These are phyloP conservation scores for Talaromyces rugulosus DNA, from an alignment of 2,329 filamentous ascomycete genomes.

Conservation along the genomic window DNA sequence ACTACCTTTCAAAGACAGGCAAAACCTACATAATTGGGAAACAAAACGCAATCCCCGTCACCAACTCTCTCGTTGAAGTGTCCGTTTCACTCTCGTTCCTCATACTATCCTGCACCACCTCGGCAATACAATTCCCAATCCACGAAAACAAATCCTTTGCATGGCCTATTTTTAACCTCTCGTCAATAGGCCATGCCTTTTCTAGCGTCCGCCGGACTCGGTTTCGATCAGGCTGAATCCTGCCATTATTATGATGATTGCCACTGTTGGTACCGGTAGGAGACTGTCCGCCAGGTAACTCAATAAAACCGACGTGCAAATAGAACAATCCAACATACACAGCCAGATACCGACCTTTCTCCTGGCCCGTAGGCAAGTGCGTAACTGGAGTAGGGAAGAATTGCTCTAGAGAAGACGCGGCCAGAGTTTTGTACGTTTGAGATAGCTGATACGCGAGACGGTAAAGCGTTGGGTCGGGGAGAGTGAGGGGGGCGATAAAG, in stretches of 20 bases:
- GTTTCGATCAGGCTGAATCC: conserved; percentile 21
- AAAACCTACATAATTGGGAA: conserved; percentile 37
- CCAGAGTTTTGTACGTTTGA: conserved; percentile 30
- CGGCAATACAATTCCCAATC: conserved; percentile 70
- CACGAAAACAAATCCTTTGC: conserved; percentile 67
- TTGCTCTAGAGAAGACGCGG: conserved; percentile 34
- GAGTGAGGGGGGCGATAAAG: conserved; percentile 4
- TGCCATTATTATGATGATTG: not conserved
- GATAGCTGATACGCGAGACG: conserved; percentile 34
- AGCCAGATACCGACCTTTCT: conserved; percentile 50
- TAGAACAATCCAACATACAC: conserved; percentile 52
- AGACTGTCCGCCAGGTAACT: conserved; percentile 34
- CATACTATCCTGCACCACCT: conserved; percentile 57
- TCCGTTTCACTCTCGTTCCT: conserved; percentile 20
- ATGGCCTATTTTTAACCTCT: conserved; percentile 68
- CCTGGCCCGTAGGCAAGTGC: conserved; percentile 42
- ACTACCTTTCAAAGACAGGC: not conserved
- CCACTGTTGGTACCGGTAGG: not conserved
- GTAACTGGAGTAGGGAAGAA: conserved; percentile 42
- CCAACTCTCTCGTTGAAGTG: conserved; percentile 26
- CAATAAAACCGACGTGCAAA: conserved; percentile 50
- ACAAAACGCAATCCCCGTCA: conserved; percentile 40
- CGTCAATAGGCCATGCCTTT: conserved; percentile 68
- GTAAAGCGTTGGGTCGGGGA: conserved; percentile 23
- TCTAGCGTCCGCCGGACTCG: conserved; percentile 60